Conservation (phyloP, 441 rosid species). For the Erysimum pusillum region DNA sequence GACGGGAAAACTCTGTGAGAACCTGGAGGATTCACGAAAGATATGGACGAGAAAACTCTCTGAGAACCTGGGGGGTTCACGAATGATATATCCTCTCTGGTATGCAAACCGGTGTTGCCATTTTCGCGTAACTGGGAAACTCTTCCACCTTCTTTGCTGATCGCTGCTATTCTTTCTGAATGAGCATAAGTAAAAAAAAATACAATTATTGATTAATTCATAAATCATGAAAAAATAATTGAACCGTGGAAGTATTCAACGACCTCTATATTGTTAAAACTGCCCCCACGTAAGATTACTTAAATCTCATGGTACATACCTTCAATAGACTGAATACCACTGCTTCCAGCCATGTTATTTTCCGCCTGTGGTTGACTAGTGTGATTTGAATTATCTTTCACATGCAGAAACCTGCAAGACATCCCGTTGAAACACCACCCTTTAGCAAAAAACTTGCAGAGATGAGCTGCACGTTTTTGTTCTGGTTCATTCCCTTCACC, state of each 20-base stretch:
- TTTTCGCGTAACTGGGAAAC: constrained; percentile 21
- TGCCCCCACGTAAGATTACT: background rate
- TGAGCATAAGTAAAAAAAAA: constrained; percentile 11
- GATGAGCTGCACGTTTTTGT: constrained; percentile 65
- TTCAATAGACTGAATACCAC: constrained; percentile 51
- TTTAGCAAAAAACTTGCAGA: constrained; percentile 80
- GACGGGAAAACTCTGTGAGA: constrained; percentile 48
- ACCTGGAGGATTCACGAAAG: constrained; percentile 46
- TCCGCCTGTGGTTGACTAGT: constrained; percentile 46
- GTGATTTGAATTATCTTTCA: constrained; percentile 50
- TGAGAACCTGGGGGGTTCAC: constrained; percentile 45
- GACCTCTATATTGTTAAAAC: background rate
- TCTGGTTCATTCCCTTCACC: constrained; percentile 50
- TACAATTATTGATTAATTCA: background rate
- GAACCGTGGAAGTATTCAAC: constrained; percentile 1
- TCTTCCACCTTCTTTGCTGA: constrained; percentile 32
- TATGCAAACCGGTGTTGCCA: constrained; percentile 18
- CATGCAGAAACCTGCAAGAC: constrained; percentile 85
- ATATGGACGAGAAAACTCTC: constrained; percentile 47
- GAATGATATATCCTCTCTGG: constrained; percentile 49
- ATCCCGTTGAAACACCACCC: constrained; percentile 93
- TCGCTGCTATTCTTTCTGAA: constrained; percentile 39
- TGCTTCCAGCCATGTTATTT: constrained; percentile 51
- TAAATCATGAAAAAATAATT: constrained; percentile 10
- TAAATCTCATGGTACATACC: constrained; percentile 61